Percentiles rank a stretch among this genome's conserved stretches.
Conservation (phyloP, 2,329 filamentous ascomycete genomes). For the Alternaria burnsii region DNA sequence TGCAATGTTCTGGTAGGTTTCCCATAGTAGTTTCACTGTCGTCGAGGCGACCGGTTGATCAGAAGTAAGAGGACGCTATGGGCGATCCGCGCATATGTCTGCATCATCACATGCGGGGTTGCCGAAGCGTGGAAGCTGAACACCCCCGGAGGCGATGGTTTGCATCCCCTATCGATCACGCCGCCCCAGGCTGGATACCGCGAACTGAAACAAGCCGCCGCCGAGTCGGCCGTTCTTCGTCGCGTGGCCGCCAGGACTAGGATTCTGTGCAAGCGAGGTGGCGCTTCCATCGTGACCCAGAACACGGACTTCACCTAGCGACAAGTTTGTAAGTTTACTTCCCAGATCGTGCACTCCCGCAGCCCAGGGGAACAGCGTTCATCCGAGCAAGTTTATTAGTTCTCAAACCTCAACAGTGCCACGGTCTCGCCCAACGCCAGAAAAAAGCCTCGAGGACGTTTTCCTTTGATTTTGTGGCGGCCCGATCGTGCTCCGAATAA, state of each 20-base stretch:
- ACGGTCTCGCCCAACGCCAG: constrained; percentile 1
- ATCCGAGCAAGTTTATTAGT: not conserved
- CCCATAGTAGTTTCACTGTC: not conserved
- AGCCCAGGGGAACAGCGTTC: not conserved
- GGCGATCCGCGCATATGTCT: not conserved
- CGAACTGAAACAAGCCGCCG: constrained; percentile 18
- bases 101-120: constrained; percentile 5
- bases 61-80: not conserved
- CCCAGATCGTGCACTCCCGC: not conserved
- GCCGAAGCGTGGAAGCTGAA: constrained; percentile 7
- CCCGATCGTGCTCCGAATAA: constrained; percentile 4
- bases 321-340: constrained; percentile 1
- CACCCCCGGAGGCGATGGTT: not conserved
- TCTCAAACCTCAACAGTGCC: not conserved
- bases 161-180: constrained; percentile 13
- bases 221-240: constrained; percentile 9
- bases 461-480: not conserved
- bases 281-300: constrained; percentile 11
- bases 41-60: constrained; percentile 2
- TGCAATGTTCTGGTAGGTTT: not conserved
- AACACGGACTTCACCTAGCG: constrained; percentile 1
- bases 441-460: not conserved
- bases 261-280: constrained; percentile 12
- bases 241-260: constrained; percentile 10
- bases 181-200: constrained; percentile 7